These are phyloP conservation scores for Conticribra guillardii DNA, from an alignment of 108 stramenopile species.

Conservation along the genomic window DNA sequence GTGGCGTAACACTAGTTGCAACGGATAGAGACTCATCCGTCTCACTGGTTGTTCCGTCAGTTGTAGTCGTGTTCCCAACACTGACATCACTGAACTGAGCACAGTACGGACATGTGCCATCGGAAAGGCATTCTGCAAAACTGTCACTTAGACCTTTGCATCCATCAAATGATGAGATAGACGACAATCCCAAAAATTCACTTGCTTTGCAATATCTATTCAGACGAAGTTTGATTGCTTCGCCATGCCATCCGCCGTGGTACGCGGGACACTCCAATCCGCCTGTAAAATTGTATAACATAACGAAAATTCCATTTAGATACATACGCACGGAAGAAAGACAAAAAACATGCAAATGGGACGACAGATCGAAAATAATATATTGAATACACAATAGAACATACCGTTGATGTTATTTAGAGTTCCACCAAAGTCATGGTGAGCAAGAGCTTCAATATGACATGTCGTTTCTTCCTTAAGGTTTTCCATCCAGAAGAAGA, in stretches of 20 bases:
- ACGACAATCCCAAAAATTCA: slow-evolving; percentile 27
- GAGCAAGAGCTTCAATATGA: slow-evolving; percentile 40
- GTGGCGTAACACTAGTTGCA: no score
- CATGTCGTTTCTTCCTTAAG: slow-evolving; percentile 53
- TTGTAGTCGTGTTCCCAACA: slow-evolving; percentile 3
- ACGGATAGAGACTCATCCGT: no score
- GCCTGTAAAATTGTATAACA: not conserved
- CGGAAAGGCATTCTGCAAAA: slow-evolving; percentile 45
- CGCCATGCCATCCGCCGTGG: slow-evolving; percentile 48
- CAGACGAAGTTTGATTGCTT: slow-evolving; percentile 51
- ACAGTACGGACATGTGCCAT: slow-evolving; percentile 48
- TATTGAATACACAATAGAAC: no score
- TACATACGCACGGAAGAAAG: no score
- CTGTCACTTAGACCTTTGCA: slow-evolving; percentile 38
- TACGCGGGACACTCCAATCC: slow-evolving; percentile 52
- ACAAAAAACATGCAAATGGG: no score
- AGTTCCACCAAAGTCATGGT: slow-evolving; percentile 48
- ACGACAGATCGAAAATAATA: no score
- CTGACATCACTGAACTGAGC: slow-evolving; percentile 19
- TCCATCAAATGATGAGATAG: slow-evolving; percentile 36
- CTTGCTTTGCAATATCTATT: slow-evolving; percentile 51
- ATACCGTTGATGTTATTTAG: slow-evolving; percentile 51
- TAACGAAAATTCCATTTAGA: no score
- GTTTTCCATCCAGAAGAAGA: slow-evolving; percentile 57
- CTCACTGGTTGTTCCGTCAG: no score